Conservation (phyloP, 495 filamentous ascomycete genomes). For the Lophiotrema nucula region DNA sequence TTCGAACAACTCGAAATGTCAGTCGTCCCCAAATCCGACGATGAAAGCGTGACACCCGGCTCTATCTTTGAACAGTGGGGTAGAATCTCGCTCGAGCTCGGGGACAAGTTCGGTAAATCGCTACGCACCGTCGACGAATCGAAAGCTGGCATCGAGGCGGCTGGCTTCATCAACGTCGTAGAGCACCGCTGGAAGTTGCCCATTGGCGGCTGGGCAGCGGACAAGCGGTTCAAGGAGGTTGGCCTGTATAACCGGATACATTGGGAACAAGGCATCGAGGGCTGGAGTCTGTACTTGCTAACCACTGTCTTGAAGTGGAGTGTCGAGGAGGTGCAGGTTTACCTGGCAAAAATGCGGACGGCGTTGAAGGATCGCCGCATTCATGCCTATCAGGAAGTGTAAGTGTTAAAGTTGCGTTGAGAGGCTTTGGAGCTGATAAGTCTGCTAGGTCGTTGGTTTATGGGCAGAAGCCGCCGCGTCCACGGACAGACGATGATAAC, state of each 20-base stretch:
- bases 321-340: not conserved
- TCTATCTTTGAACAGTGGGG: slow-evolving; percentile 23
- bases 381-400: not conserved
- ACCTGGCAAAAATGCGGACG: not conserved
- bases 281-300: slow-evolving; percentile 11
- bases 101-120: slow-evolving; percentile 34
- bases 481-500: too few relatives aligned
- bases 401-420: too few relatives aligned
- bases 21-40: slow-evolving; percentile 22
- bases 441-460: too few relatives aligned
- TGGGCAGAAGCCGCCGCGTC: too few relatives aligned
- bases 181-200: slow-evolving; percentile 26
- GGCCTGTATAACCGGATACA: slow-evolving; percentile 15
- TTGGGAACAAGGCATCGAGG: slow-evolving; percentile 8
- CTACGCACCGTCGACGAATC: slow-evolving; percentile 9
- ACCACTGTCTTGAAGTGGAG: slow-evolving; percentile 13
- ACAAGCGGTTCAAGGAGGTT: slow-evolving; percentile 30
- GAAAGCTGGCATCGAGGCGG: slow-evolving; percentile 15
- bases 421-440: too few relatives aligned
- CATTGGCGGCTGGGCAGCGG: slow-evolving; percentile 25
- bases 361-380: not conserved
- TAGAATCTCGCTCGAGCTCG: slow-evolving; percentile 22
- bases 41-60: slow-evolving; percentile 1
- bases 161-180: slow-evolving; percentile 29
- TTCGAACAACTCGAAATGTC: slow-evolving; percentile 36